These are phyloP conservation scores for Tolypocladium tropicale DNA, from an alignment of 2,329 filamentous ascomycete genomes.

Conservation along the genomic window DNA sequence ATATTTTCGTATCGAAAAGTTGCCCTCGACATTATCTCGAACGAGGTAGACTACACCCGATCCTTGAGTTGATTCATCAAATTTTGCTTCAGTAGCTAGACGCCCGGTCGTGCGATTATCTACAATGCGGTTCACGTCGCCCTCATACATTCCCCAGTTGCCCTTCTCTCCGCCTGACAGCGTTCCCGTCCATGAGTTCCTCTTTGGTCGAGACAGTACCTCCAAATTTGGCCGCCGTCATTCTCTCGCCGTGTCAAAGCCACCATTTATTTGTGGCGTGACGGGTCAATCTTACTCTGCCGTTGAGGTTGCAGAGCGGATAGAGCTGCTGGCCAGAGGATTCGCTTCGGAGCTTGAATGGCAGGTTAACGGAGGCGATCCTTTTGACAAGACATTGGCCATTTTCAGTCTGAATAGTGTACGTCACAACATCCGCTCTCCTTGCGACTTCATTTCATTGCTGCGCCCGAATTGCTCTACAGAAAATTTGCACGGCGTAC, in stretches of 20 bases:
- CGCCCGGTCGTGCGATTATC: not conserved
- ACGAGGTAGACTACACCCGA: too few relatives aligned
- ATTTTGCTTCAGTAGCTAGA: not conserved
- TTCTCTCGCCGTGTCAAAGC: not conserved
- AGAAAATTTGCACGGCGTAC: not conserved
- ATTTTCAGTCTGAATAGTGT: not conserved
- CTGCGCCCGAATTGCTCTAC: not conserved
- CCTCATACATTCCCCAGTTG: not conserved
- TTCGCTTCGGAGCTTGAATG: not conserved
- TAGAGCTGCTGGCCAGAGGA: not conserved
- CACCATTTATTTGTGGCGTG: not conserved
- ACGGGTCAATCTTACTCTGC: not conserved
- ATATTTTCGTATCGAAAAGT: too few relatives aligned
- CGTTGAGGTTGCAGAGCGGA: not conserved
- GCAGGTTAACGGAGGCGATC: not conserved
- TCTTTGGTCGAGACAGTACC: not conserved
- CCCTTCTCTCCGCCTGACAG: not conserved
- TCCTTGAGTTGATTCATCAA: not conserved
- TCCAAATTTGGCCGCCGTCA: not conserved
- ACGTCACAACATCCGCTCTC: not conserved
- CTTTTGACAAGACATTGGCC: not conserved
- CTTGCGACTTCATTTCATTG: not conserved
- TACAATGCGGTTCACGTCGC: not conserved
- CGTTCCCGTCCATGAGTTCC: not conserved
- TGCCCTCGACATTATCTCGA: too few relatives aligned